Evolutionary conservation across 2,329 filamentous ascomycete genomes (phyloP).

Genomic region (Ceratocystis diversiconidia): DNA sequence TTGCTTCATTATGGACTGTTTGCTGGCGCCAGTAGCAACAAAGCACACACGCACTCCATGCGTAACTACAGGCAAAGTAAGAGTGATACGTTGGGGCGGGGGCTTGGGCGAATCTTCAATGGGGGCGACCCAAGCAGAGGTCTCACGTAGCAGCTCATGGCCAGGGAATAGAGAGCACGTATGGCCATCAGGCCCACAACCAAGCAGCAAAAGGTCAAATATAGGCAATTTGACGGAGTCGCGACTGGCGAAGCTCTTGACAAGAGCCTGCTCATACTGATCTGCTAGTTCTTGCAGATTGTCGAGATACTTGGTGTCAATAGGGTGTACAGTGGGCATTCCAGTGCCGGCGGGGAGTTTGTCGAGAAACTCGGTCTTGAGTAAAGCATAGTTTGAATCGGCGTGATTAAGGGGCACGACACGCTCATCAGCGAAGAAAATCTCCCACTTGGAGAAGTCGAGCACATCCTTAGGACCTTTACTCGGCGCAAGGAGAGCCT

Average conservation of each 20-base stretch:
- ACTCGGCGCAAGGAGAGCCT: constrained; percentile 55
- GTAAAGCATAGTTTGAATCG: constrained; percentile 84
- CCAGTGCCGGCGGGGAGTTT: constrained; percentile 60
- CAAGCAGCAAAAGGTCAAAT: constrained; percentile 86
- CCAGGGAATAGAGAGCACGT: constrained; percentile 93
- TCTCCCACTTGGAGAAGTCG: constrained; percentile 80
- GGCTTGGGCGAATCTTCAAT: constrained; percentile 94
- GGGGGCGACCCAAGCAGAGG: constrained; percentile 78
- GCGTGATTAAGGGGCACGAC: constrained; percentile 80
- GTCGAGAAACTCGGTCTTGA: constrained; percentile 77
- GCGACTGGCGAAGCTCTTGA: constrained; percentile 72
- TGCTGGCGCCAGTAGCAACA: constrained; percentile 74
- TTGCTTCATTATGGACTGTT: constrained; percentile 82
- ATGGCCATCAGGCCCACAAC: constrained; percentile 90
- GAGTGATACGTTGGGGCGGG: constrained; percentile 75
- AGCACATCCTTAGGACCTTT: constrained; percentile 45
- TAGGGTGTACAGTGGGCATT: constrained; percentile 61
- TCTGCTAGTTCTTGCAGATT: constrained; percentile 88
- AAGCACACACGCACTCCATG: constrained; percentile 81
- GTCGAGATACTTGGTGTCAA: constrained; percentile 50
- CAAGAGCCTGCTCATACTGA: constrained; percentile 78
- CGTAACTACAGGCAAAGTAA: constrained; percentile 79
- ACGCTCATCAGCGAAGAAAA: constrained; percentile 97
- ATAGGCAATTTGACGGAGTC: constrained; percentile 90
- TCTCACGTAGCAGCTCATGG: constrained; percentile 73